Base-by-base conservation (phyloP, 257 asterid species). In the Plantago ovata region DNA sequence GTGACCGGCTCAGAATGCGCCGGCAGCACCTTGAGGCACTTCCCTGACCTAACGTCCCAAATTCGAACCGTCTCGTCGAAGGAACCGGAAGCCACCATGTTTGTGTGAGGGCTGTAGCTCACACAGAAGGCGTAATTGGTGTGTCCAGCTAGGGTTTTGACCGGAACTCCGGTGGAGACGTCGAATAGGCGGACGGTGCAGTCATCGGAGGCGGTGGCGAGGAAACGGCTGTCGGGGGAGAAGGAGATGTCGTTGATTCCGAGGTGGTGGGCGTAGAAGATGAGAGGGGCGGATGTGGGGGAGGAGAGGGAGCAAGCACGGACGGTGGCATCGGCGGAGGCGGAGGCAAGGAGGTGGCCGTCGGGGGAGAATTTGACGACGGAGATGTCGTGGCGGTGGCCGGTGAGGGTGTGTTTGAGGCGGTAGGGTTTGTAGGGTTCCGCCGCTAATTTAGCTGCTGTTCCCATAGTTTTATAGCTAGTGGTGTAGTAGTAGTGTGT, bases 1-100 rank as follows among this genome's bases (percentile, higher is more conserved):
- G 97, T 93, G 2, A 93, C 97, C 0, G 97, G 97, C 55, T 93
- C 97, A 0, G 97, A 93, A 69, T 89, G 99, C 7, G 99, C 99
- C 6, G 96, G 98, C 41, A 93, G 73, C 53, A 93, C 98, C 80
- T 82, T 86, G 18, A 92, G 68, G 65, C 95, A 92, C 73, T 89
- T 88, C 24, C 98, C 95, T 0, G 86, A 80, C 81, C 84, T 86
- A 7, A 84, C 95, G 79, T 92, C 98, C 98, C 97, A 88, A 49
- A 88, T 73, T 63, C 97, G 77, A 6, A 88, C 97, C 16, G 95
- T 86, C 80, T 92, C 98, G 16, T 88, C 95, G 61, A 79, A 92
- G 23, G 97, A 86, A 13, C 98, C 95, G 19, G 95, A 82, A 58
- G 79, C 98, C 4, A 93, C 67, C 87, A 84, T 79, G 70, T 93